phyloP scores from a whole-genome alignment of 495 filamentous ascomycete genomes.

The Penicillium lividum region DNA sequence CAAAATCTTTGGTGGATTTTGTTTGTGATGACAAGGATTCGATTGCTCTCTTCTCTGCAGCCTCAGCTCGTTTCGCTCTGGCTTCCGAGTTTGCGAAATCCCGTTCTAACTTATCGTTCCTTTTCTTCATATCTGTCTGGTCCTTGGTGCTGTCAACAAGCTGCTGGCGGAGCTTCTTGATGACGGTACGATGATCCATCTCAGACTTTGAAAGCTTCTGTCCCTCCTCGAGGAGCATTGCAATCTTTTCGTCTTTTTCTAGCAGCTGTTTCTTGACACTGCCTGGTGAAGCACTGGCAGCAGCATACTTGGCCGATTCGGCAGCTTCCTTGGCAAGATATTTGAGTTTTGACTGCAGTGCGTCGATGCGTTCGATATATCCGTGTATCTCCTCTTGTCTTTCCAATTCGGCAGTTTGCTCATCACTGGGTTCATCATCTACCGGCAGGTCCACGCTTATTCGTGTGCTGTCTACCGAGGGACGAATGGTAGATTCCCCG shows the following conservation, averaged over 20 bases:
- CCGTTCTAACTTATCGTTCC: slow-evolving; percentile 66
- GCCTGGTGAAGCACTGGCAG: slow-evolving; percentile 58
- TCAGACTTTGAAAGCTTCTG: slow-evolving; percentile 85
- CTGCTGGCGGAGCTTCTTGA: slow-evolving; percentile 83
- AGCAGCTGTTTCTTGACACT: slow-evolving; percentile 74
- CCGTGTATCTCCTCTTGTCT: slow-evolving; percentile 77
- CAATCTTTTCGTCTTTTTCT: slow-evolving; percentile 88
- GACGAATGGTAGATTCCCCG: slow-evolving; percentile 5
- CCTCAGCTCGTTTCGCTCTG: slow-evolving; percentile 62
- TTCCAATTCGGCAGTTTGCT: slow-evolving; percentile 60
- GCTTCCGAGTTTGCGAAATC: slow-evolving; percentile 59
- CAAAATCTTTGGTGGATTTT: slow-evolving; percentile 71
- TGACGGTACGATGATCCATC: slow-evolving; percentile 74
- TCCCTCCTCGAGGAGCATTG: slow-evolving; percentile 86
- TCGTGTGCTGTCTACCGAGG: slow-evolving; percentile 19
- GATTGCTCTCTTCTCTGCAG: slow-evolving; percentile 62
- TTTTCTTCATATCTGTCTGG: slow-evolving; percentile 48
- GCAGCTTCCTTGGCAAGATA: slow-evolving; percentile 80
- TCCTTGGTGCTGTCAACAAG: slow-evolving; percentile 55
- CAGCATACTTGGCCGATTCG: slow-evolving; percentile 66
- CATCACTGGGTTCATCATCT: slow-evolving; percentile 36
- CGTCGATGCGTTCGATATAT: slow-evolving; percentile 89
- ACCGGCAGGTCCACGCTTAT: slow-evolving; percentile 17
- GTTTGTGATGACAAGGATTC: slow-evolving; percentile 66
- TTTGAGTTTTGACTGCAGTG: slow-evolving; percentile 84